Evolutionary conservation across 2,329 filamentous ascomycete genomes (phyloP).

Genomic region (Dactylonectria estremocensis): DNA sequence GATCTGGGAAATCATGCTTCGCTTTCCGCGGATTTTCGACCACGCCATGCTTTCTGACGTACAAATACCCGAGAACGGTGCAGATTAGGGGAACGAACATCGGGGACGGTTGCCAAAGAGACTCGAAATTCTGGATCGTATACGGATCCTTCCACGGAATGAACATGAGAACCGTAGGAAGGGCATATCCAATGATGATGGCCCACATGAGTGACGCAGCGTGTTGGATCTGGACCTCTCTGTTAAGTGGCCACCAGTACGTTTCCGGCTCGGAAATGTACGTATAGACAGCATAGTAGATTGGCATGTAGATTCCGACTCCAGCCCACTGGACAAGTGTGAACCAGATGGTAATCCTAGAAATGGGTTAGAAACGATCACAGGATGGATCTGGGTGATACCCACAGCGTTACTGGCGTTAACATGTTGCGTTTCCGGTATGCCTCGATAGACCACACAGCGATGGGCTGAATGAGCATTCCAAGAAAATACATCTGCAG

Average conservation of each 20-base stretch:
- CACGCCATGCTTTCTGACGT: not conserved
- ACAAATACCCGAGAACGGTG: constrained; percentile 6
- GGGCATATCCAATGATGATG: constrained; percentile 10
- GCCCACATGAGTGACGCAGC: constrained; percentile 4
- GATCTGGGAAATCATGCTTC: not conserved
- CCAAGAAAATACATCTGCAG: constrained; percentile 29
- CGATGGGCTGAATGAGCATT: constrained; percentile 27
- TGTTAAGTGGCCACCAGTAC: constrained; percentile 32
- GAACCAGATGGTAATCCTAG: constrained; percentile 28
- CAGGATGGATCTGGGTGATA: not conserved
- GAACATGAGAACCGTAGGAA: constrained; percentile 28
- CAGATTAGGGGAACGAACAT: constrained; percentile 25
- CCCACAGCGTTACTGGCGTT: constrained; percentile 19
- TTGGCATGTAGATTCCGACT: constrained; percentile 27
- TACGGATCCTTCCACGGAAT: constrained; percentile 14
- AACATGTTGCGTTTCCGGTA: constrained; percentile 26
- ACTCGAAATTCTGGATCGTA: constrained; percentile 12
- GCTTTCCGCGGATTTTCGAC: not conserved
- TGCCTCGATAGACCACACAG: constrained; percentile 23
- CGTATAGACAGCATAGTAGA: constrained; percentile 33
- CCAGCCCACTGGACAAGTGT: constrained; percentile 22
- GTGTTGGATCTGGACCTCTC: constrained; percentile 17
- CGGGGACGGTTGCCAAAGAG: constrained; percentile 30
- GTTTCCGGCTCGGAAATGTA: constrained; percentile 25
- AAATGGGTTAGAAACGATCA: not conserved